Evolutionary conservation across 2,329 filamentous ascomycete genomes (phyloP).

Genomic region (Xylaria sp.): DNA sequence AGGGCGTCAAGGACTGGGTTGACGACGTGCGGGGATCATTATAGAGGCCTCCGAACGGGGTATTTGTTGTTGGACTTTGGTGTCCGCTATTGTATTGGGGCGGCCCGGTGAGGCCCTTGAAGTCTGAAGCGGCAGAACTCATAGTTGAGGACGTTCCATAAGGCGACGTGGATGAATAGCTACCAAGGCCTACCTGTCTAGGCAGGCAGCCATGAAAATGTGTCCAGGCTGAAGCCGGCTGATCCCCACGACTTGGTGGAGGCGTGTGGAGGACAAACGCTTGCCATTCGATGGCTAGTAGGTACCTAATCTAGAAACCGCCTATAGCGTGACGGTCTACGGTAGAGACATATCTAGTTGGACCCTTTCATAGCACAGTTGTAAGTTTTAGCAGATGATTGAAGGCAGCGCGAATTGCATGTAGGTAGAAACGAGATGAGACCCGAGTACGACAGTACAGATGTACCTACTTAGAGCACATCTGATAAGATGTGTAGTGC

Average conservation of each 20-base stretch:
- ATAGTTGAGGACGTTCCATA: slow-evolving; percentile 10
- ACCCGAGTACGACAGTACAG: too few relatives aligned
- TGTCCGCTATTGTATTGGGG: slow-evolving; percentile 1
- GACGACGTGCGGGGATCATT: slow-evolving; percentile 62
- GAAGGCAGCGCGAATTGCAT: background rate
- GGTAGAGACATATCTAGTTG: background rate
- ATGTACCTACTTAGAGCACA: background rate
- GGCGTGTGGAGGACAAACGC: background rate
- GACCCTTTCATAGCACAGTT: background rate
- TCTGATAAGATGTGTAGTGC: background rate
- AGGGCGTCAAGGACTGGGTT: slow-evolving; percentile 53
- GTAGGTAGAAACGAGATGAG: too few relatives aligned
- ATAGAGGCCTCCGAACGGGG: slow-evolving; percentile 38
- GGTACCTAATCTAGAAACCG: background rate
- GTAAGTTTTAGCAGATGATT: background rate
- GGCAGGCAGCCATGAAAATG: background rate
- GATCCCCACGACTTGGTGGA: slow-evolving; percentile 1
- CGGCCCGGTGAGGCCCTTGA: slow-evolving; percentile 23
- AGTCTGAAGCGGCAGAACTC: slow-evolving; percentile 25
- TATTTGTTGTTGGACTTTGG: slow-evolving; percentile 21
- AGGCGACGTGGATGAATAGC: background rate
- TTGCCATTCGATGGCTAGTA: background rate
- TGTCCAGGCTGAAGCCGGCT: background rate
- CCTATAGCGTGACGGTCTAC: background rate
- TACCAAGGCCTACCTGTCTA: background rate